Base-by-base conservation (phyloP, 179 eudicot species). In the Kewa caespitosa region DNA sequence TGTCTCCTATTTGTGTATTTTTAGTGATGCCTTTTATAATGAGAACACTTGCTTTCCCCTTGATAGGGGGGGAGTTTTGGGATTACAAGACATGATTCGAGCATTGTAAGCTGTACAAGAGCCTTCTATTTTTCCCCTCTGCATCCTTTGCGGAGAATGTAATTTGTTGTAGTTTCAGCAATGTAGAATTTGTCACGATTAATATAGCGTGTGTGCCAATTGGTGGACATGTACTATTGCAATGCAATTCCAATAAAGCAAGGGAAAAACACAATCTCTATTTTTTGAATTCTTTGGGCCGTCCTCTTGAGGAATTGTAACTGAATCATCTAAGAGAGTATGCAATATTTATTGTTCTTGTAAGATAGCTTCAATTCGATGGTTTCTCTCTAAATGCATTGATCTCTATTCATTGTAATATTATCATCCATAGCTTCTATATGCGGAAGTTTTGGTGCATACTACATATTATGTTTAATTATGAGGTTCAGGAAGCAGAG, bases 151-250 rank as follows among this genome's bases (percentile, higher is more conserved):
- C 30, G 76, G 79, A 81, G 83, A 72, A 54, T 85, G 86, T 84
- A 82, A 79, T 84, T 83, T 84, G 89, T 82, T 91, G 93, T 89
- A 91, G 84, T 78, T 78, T 87, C 82, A 79, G 81, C 81, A 79
- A 80, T 86, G 88, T 91, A 88, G 87, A 87, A 86, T 91, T 87
- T n/a, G n/a, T n/a, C 87, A 76, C 72, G 77, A 81, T 80, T 84
- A 70, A 75, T 76, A 46, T 36, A 83, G 86, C 75, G 74, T 70
- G 59, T 82, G 81, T 83, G 78, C 81, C 82, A 78, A 83, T 82
- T 89, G 59, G 79, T 86, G 84, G 70, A 76, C 83, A 28, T 85
- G 86, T 84, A 81, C 82, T 84, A 80, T 83, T 84, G 72, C 76
- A 39, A 37, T 80, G 62, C 73, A 76, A 61, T 75, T 85, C 72